phyloP scores from a whole-genome alignment of 2,329 filamentous ascomycete genomes.

The Metarhizium brunneum region DNA sequence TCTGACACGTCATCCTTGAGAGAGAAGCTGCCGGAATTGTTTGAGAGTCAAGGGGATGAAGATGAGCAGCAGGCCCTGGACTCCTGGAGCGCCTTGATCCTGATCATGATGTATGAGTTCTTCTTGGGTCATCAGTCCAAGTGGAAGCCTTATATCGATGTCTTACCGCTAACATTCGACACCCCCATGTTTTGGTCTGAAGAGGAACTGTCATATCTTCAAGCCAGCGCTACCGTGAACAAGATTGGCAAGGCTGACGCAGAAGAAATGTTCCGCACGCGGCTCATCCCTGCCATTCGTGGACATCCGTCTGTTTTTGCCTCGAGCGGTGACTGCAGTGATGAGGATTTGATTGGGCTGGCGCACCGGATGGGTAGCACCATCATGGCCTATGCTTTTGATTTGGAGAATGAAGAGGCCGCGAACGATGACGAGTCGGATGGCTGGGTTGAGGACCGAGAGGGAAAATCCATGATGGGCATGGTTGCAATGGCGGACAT shows the following conservation, averaged over 20 bases:
- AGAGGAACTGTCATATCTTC: slow-evolving; percentile 60
- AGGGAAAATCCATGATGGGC: slow-evolving; percentile 55
- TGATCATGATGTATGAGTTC: slow-evolving; percentile 73
- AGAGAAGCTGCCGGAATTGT: slow-evolving; percentile 43
- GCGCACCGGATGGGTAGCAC: slow-evolving; percentile 78
- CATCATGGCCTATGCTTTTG: slow-evolving; percentile 91
- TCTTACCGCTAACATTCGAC: slow-evolving; percentile 65
- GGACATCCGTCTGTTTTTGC: slow-evolving; percentile 34
- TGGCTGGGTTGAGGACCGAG: slow-evolving; percentile 56
- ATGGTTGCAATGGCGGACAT: slow-evolving; percentile 91
- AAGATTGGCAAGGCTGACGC: slow-evolving; percentile 70
- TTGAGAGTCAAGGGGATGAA: slow-evolving; percentile 29
- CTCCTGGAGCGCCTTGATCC: slow-evolving; percentile 53
- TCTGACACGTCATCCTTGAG: slow-evolving; percentile 62
- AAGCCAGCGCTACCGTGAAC: slow-evolving; percentile 64
- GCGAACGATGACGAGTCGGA: slow-evolving; percentile 51
- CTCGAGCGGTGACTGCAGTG: slow-evolving; percentile 23
- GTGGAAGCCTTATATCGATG: slow-evolving; percentile 71
- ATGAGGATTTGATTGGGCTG: slow-evolving; percentile 37
- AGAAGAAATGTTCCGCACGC: slow-evolving; percentile 55
- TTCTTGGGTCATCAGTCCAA: slow-evolving; percentile 48
- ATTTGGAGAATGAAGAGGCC: slow-evolving; percentile 54
- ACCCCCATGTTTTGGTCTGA: slow-evolving; percentile 85
- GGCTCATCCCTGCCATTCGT: slow-evolving; percentile 42
- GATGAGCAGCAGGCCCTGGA: slow-evolving; percentile 32